Conservation (phyloP, 257 asterid genomes). For the Penstemon newberryi region DNA sequence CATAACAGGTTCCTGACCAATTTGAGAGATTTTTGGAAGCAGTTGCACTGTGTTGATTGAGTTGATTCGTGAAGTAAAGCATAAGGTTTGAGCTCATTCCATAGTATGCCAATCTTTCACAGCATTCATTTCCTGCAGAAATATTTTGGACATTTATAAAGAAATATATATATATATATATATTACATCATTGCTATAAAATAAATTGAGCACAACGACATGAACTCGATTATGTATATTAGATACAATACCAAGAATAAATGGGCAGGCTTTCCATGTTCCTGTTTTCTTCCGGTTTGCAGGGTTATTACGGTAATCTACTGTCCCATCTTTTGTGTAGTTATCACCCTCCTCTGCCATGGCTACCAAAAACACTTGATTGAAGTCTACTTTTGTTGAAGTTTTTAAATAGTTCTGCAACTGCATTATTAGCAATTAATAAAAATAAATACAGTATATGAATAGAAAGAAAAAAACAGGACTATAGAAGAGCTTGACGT, state of each 20-base stretch:
- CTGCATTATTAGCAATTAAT: background rate
- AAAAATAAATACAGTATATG: background rate
- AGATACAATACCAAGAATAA: slow-evolving; percentile 35
- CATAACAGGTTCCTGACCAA: slow-evolving; percentile 80
- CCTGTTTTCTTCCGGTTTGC: slow-evolving; percentile 72
- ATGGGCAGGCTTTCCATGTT: slow-evolving; percentile 62
- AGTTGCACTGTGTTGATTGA: slow-evolving; percentile 50
- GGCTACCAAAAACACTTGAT: background rate
- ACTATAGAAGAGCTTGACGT: too few relatives aligned
- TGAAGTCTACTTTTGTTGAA: too few relatives aligned
- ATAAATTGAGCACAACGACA: background rate
- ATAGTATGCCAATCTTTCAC: slow-evolving; percentile 72
- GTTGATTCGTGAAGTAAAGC: slow-evolving; percentile 49
- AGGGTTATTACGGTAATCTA: slow-evolving; percentile 59
- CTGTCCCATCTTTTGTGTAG: slow-evolving; percentile 73
- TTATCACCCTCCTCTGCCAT: slow-evolving; percentile 48
- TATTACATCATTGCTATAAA: background rate
- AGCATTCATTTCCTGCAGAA: slow-evolving; percentile 57
- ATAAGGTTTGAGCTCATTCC: slow-evolving; percentile 71
- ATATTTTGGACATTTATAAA: background rate
- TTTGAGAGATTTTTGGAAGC: slow-evolving; percentile 64
- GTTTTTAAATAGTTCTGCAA: background rate
- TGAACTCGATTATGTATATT: too few relatives aligned
- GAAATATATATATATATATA: background rate
- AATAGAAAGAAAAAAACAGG: too few relatives aligned